A percentile compares a stretch with the other conserved stretches of the same genome.
phyloP scores from a whole-genome alignment of 139 green algal genomes.

The Volvox africanus region DNA sequence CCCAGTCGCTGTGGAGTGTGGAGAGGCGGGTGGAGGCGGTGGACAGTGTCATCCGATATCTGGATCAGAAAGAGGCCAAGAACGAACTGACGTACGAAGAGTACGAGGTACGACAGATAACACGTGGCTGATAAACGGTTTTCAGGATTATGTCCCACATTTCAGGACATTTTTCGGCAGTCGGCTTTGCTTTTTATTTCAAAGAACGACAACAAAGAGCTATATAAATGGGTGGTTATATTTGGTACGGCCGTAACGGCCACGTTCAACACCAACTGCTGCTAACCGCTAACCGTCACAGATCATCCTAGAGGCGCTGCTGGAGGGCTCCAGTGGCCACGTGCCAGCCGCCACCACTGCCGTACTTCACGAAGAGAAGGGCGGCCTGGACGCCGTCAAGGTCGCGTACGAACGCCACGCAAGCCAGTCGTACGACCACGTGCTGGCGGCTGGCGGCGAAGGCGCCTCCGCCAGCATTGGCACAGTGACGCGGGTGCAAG shows the following conservation, averaged over 20 bases:
- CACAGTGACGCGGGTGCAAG: not conserved
- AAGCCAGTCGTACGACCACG: conserved; percentile 26
- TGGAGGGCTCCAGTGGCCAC: conserved; percentile 37
- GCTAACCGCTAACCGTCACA: not conserved
- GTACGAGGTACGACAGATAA: conserved; percentile 46
- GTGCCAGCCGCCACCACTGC: not conserved
- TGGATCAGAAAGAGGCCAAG: conserved; percentile 32
- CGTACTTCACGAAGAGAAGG: conserved; percentile 16
- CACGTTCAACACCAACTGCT: not conserved
- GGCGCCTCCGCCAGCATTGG: not conserved
- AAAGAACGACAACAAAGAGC: no score
- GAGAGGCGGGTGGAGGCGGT: conserved; percentile 46
- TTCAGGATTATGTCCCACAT: no score
- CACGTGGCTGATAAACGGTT: no score
- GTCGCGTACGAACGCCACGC: conserved; percentile 17
- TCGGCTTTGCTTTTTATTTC: no score
- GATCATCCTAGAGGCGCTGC: conserved; percentile 48
- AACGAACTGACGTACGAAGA: conserved; percentile 39
- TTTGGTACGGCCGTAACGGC: no score
- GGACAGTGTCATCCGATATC: conserved; percentile 17
- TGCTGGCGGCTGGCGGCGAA: conserved; percentile 21
- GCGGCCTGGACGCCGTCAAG: not conserved
- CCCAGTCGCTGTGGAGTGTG: conserved; percentile 25
- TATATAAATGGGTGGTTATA: no score
- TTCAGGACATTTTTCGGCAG: no score